Conservation (phyloP, 1,284 basidiomycete genomes). For the Trichosporon asahii region DNA sequence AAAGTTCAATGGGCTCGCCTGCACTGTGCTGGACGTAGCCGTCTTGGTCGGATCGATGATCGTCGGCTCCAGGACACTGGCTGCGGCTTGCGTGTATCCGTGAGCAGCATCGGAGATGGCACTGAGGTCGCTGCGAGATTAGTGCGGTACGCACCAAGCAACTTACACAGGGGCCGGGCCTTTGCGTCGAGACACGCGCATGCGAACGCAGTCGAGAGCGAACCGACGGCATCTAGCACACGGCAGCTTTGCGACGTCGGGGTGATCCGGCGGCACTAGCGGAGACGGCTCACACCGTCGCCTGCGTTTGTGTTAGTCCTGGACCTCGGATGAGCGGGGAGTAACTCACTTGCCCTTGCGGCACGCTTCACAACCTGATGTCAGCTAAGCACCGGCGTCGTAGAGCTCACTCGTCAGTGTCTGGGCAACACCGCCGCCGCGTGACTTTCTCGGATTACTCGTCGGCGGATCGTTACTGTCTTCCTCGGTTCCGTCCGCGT, state of each 20-base stretch:
- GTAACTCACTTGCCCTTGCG: conserved; percentile 38
- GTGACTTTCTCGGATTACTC: not conserved
- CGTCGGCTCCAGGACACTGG: not conserved
- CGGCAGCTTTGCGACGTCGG: conserved; percentile 42
- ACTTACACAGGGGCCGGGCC: conserved; percentile 45
- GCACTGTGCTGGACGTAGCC: not conserved
- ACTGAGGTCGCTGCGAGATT: conserved; percentile 20
- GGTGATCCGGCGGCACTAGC: conserved; percentile 41
- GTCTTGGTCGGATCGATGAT: not conserved
- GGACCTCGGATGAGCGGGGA: not conserved
- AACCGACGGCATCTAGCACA: conserved; percentile 46
- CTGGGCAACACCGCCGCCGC: not conserved
- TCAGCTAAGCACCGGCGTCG: not conserved
- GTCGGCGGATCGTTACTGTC: not conserved
- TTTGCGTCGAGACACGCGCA: conserved; percentile 37
- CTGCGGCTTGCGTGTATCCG: conserved; percentile 21
- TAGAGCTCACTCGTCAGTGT: not conserved
- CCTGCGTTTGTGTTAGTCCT: conserved; percentile 35
- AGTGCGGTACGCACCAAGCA: not conserved
- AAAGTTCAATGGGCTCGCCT: not conserved
- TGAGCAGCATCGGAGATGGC: conserved; percentile 39
- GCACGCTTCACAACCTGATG: conserved; percentile 36
- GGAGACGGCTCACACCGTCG: conserved; percentile 47
- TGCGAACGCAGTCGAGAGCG: conserved; percentile 42
- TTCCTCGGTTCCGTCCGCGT: conserved; percentile 6